Percentiles rank a stretch among this genome's conserved stretches.
Conservation (phyloP, 83 land plant genomes). For the Isoetes engelmannii region DNA sequence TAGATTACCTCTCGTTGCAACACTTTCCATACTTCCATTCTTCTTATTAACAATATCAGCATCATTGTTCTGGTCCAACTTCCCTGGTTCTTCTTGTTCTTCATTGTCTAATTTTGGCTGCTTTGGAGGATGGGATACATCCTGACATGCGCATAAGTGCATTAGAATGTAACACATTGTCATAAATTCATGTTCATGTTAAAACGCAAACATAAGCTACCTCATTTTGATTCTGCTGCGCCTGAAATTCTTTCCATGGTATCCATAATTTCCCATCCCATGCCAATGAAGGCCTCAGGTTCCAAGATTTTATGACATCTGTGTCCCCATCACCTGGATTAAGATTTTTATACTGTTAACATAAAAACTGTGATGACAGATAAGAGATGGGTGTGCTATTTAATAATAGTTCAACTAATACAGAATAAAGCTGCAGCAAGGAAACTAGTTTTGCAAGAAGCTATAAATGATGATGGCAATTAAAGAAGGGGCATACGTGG, state of each 20-base stretch:
- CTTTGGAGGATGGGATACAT: constrained; percentile 50
- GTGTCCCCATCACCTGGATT: constrained; percentile 57
- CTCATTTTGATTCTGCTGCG: not conserved
- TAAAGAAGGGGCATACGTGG: constrained; percentile 3
- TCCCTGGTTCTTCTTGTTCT: not conserved
- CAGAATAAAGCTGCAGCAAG: not conserved
- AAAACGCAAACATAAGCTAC: not conserved
- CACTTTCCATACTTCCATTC: not conserved
- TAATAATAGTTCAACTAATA: not conserved
- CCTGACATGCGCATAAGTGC: constrained; percentile 19
- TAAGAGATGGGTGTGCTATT: too few species aligned
- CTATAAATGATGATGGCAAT: not conserved
- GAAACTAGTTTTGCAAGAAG: not conserved
- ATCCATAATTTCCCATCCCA: constrained; percentile 79
- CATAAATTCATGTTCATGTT: not conserved
- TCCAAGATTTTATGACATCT: constrained; percentile 47
- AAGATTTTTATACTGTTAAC: not conserved
- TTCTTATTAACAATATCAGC: not conserved
- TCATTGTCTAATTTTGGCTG: constrained; percentile 35
- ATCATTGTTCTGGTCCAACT: not conserved
- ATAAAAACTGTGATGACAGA: too few species aligned
- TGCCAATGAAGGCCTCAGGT: constrained; percentile 65
- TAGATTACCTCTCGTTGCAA: not conserved
- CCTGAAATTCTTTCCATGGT: constrained; percentile 38
- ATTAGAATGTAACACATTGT: constrained; percentile 1